Conservation (phyloP, 192 early-diverging fungal genomes). For the Blastocladiella britannica region DNA sequence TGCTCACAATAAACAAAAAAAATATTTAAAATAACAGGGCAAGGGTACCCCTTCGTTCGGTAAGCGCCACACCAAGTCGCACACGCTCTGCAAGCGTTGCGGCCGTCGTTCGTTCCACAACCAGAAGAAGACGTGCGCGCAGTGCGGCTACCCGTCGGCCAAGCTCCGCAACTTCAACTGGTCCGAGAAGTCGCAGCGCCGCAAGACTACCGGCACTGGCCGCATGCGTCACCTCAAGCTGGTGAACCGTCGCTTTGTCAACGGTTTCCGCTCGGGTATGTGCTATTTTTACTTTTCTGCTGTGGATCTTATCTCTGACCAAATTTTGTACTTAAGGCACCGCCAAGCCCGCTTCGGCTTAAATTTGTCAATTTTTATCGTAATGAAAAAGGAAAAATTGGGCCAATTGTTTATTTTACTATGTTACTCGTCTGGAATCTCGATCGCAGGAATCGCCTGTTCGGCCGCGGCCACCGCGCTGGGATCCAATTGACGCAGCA, state of each 20-base stretch:
- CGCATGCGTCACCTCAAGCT: constrained; percentile 92
- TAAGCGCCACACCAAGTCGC: constrained; percentile 99
- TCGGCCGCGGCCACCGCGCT: too few species aligned
- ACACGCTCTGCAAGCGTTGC: constrained; percentile 95
- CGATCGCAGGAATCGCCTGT: too few species aligned
- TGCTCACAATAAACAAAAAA: too few species aligned
- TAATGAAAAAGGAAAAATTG: too few species aligned
- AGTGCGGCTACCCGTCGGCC: constrained; percentile 94
- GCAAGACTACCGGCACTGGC: constrained; percentile 99
- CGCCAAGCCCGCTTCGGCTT: too few species aligned
- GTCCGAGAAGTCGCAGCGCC: constrained; percentile 84
- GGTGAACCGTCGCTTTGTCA: constrained; percentile 84
- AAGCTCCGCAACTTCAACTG: constrained; percentile 96
- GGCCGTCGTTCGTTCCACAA: constrained; percentile 95
- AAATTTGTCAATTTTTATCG: too few species aligned
- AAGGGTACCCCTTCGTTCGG: constrained; percentile 98
- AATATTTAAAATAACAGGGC: constrained; percentile 52
- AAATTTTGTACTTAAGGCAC: too few species aligned
- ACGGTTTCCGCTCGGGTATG: constrained; percentile 77
- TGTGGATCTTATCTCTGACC: too few species aligned
- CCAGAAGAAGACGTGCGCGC: constrained; percentile 99
- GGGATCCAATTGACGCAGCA: too few species aligned
- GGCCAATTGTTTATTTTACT: too few species aligned
- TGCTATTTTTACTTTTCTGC: too few species aligned
- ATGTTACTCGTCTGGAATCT: too few species aligned